phyloP scores from a whole-genome alignment of 495 filamentous ascomycete species.

The Evernia prunastri region DNA sequence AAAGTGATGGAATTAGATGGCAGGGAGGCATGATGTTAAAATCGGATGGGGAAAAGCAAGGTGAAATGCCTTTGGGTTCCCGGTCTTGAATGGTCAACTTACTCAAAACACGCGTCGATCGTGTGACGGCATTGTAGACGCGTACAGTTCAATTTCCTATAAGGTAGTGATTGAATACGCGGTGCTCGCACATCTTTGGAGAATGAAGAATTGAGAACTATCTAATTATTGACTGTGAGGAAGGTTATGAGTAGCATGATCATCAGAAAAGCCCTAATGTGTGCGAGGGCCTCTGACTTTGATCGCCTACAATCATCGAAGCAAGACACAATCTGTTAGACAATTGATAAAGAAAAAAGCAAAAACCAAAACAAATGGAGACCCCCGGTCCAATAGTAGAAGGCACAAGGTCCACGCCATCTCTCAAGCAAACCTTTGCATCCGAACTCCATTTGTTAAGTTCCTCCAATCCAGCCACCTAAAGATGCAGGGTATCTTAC shows the following conservation, averaged over 20 bases:
- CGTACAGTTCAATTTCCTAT: neutral
- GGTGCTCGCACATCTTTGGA: no score
- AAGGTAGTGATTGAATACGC: neutral
- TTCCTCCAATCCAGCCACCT: constrained; percentile 1
- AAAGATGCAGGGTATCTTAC: constrained; percentile 11
- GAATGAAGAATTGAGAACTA: neutral
- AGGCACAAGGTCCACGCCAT: neutral
- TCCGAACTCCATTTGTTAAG: neutral
- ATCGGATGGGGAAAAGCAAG: neutral
- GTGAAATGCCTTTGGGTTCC: neutral
- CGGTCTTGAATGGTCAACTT: neutral
- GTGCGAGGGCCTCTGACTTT: neutral
- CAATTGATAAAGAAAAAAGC: neutral
- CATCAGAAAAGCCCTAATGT: neutral
- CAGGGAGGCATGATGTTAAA: neutral
- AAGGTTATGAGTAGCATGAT: neutral
- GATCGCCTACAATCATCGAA: neutral
- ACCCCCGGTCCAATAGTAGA: no score
- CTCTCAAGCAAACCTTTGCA: neutral
- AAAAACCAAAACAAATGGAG: no score
- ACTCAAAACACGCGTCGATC: neutral
- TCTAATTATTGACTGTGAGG: neutral
- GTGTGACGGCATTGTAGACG: neutral
- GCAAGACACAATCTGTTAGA: neutral
- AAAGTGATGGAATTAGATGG: neutral